Evolutionary conservation across 1,284 basidiomycete genomes (phyloP).

Genomic region (Leccinum cinnamomeum): DNA sequence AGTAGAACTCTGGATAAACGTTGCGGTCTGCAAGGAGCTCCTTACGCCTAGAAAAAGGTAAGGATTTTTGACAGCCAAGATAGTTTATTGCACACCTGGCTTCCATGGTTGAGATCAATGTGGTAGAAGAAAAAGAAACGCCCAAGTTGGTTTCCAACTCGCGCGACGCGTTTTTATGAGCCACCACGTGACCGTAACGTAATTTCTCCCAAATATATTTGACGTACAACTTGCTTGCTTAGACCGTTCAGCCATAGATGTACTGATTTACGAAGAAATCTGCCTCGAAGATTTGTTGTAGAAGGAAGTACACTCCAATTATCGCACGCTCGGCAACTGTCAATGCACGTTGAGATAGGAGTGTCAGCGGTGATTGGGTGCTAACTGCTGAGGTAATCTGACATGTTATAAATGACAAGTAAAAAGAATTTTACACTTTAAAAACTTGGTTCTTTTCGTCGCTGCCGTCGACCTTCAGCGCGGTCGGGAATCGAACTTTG

Average conservation of each 20-base stretch:
- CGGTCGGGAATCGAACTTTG: slow-evolving; percentile 3
- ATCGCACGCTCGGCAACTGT: too few species aligned
- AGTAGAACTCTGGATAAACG: slow-evolving; percentile 34
- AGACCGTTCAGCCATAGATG: too few species aligned
- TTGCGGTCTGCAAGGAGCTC: slow-evolving; percentile 27
- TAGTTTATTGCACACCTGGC: slow-evolving; percentile 18
- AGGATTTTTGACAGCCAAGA: not conserved
- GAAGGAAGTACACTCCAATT: too few species aligned
- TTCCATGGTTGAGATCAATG: slow-evolving; percentile 21
- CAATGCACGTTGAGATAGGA: too few species aligned
- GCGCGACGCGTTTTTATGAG: slow-evolving; percentile 26
- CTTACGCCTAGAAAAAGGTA: slow-evolving; percentile 22
- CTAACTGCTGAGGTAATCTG: slow-evolving; percentile 25
- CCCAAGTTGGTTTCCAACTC: slow-evolving; percentile 5
- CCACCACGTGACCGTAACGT: slow-evolving; percentile 13
- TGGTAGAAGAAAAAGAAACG: slow-evolving; percentile 9
- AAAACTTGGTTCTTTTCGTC: slow-evolving; percentile 8
- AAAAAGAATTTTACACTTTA: slow-evolving; percentile 7
- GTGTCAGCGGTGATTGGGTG: too few species aligned
- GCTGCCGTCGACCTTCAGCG: not conserved
- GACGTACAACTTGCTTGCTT: too few species aligned
- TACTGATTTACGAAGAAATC: too few species aligned
- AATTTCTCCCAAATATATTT: too few species aligned
- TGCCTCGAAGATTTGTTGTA: too few species aligned
- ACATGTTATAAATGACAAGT: slow-evolving; percentile 23